Evolutionary conservation across 305 asterid species (phyloP).

Genomic region (Fraxinus velutina): DNA sequence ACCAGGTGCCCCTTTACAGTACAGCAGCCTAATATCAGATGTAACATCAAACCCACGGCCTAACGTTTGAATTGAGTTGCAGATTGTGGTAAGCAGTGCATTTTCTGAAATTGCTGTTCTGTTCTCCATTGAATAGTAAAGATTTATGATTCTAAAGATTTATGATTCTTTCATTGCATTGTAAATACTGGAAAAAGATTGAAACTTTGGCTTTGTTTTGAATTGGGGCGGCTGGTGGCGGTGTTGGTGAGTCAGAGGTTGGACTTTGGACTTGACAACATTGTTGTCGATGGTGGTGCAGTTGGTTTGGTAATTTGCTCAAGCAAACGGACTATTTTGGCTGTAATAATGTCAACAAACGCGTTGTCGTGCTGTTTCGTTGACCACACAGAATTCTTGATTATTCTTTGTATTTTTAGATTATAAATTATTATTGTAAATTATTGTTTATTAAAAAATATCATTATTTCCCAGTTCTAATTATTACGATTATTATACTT

Average conservation of each 20-base stretch:
- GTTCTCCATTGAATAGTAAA: slow-evolving; percentile 38
- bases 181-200: neutral
- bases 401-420: neutral
- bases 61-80: slow-evolving; percentile 89
- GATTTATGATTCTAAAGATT: slow-evolving; percentile 29
- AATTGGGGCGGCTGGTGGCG: slow-evolving; percentile 33
- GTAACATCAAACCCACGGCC: slow-evolving; percentile 99
- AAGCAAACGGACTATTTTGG: slow-evolving; percentile 36
- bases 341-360: slow-evolving; percentile 48
- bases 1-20: slow-evolving; percentile 92
- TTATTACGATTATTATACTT: no score
- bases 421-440: neutral
- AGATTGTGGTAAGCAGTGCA: slow-evolving; percentile 67
- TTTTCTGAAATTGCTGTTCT: slow-evolving; percentile 36
- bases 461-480: no score
- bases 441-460: no score
- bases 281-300: slow-evolving; percentile 27
- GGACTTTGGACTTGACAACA: slow-evolving; percentile 59
- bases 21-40: slow-evolving; percentile 87
- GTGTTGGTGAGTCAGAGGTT: slow-evolving; percentile 53
- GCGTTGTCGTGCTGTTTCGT: slow-evolving; percentile 43
- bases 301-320: slow-evolving; percentile 33
- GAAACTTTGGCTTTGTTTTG: neutral
- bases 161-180: slow-evolving; percentile 20
- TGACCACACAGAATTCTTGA: slow-evolving; percentile 7